A percentile compares a stretch with the other conserved stretches of the same genome.
Evolutionary conservation across 345 rosid species (phyloP).

Genomic region (Pugionium dolabratum): DNA sequence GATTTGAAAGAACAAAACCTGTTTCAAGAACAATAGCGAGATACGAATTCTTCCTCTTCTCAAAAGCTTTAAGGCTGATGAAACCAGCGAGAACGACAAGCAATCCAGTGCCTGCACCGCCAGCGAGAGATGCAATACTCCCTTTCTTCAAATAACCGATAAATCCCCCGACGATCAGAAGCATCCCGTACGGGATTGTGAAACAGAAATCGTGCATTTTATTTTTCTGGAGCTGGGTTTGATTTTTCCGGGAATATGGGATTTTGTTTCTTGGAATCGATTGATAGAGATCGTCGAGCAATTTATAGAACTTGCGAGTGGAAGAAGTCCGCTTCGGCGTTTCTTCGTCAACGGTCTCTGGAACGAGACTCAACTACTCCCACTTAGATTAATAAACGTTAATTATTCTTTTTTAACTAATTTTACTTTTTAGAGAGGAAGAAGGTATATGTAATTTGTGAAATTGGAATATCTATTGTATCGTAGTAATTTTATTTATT

Average conservation of each 20-base stretch:
- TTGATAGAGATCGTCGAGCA: neutral
- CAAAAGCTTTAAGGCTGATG: slow-evolving; percentile 78
- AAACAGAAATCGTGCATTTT: slow-evolving; percentile 92
- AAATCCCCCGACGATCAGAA: slow-evolving; percentile 70
- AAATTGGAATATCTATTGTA: no score
- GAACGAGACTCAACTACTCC: slow-evolving; percentile 6
- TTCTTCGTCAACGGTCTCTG: slow-evolving; percentile 39
- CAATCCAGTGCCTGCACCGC: slow-evolving; percentile 76
- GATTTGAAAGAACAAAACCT: slow-evolving; percentile 40
- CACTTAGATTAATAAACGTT: neutral
- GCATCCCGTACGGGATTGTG: slow-evolving; percentile 88
- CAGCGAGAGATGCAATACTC: slow-evolving; percentile 72
- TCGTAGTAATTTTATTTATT: no score
- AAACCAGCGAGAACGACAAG: slow-evolving; percentile 72
- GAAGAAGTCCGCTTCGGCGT: slow-evolving; percentile 30
- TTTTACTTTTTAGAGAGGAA: no score
- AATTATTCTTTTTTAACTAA: no score
- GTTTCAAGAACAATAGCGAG: slow-evolving; percentile 66
- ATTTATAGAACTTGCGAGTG: slow-evolving; percentile 29
- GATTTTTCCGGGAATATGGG: slow-evolving; percentile 21
- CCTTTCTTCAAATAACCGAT: slow-evolving; percentile 74
- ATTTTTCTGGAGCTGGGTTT: slow-evolving; percentile 29
- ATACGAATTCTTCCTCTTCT: slow-evolving; percentile 61
- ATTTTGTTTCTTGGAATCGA: slow-evolving; percentile 8
- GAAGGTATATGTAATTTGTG: no score